These are phyloP conservation scores for Blastomyces emzantsi DNA, from an alignment of 2,329 filamentous ascomycete species.

Conservation along the genomic window DNA sequence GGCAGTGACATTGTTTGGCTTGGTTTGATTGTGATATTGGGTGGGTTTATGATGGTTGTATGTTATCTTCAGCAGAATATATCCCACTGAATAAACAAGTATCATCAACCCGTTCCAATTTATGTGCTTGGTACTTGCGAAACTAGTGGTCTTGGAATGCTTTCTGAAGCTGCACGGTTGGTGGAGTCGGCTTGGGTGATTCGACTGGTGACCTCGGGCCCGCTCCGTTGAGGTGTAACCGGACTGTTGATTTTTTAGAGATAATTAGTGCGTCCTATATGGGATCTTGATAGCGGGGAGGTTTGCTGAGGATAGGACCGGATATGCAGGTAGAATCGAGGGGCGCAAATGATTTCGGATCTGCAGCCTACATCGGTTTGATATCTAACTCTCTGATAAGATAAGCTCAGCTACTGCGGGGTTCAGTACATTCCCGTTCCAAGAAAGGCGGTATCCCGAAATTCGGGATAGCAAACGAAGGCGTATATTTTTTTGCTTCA, in stretches of 20 bases:
- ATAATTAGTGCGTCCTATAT: background rate
- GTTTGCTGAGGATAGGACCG: too few species aligned
- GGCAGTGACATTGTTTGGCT: background rate
- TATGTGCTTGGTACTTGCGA: background rate
- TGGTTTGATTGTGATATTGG: too few species aligned
- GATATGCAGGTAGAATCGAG: background rate
- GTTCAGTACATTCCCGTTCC: too few species aligned
- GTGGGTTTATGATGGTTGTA: background rate
- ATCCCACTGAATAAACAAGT: background rate
- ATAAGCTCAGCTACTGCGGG: background rate
- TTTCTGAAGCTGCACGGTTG: background rate
- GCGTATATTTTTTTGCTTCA: background rate
- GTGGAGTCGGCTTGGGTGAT: background rate
- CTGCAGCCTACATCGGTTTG: background rate
- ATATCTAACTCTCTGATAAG: background rate
- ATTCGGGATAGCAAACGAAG: background rate
- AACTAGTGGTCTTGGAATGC: background rate
- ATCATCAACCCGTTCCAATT: background rate
- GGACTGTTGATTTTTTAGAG: background rate
- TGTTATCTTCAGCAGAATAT: background rate
- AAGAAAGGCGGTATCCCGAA: background rate
- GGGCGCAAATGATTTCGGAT: background rate
- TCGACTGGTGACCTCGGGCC: background rate
- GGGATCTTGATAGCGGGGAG: background rate
- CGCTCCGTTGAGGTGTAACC: background rate